Evolutionary conservation across 176 grass and related monocot genomes (phyloP).

Genomic region (Aegilops bicornis): DNA sequence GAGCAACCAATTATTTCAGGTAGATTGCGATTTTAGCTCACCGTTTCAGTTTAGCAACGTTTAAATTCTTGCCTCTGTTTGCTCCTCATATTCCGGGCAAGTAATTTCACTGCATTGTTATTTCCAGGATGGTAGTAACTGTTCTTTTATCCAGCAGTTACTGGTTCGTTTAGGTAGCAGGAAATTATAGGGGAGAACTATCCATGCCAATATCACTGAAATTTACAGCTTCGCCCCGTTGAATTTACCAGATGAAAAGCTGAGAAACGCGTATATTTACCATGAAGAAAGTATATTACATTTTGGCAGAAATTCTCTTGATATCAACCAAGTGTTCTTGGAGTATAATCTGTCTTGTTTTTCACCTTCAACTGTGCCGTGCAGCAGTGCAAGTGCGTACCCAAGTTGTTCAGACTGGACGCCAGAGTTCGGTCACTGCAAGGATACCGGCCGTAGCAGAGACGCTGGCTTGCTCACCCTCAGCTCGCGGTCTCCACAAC

Average conservation of each 20-base stretch:
- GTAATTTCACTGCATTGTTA: constrained; percentile 4
- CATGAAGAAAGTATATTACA: neutral
- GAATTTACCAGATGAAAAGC: neutral
- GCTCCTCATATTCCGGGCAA: neutral
- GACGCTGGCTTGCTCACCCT: constrained; percentile 49
- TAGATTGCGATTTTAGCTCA: neutral
- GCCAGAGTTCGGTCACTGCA: constrained; percentile 25
- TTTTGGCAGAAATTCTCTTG: neutral
- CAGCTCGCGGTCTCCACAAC: constrained; percentile 40
- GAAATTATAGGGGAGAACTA: no score
- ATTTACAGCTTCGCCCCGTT: neutral
- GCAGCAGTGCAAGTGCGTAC: constrained; percentile 23
- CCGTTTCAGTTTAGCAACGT: neutral
- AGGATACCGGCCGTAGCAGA: constrained; percentile 28
- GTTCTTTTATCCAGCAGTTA: neutral
- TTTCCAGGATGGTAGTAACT: neutral
- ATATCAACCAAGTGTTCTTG: neutral
- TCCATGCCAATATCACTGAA: neutral
- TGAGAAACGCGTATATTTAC: neutral
- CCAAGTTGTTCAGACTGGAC: constrained; percentile 38
- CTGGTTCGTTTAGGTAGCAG: neutral
- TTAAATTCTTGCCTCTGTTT: constrained; percentile 1
- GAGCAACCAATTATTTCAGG: constrained; percentile 44
- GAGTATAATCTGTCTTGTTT: neutral
- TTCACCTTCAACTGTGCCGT: neutral